Conservation (phyloP, 495 filamentous ascomycete genomes). For the Baudoinia panamericana region DNA sequence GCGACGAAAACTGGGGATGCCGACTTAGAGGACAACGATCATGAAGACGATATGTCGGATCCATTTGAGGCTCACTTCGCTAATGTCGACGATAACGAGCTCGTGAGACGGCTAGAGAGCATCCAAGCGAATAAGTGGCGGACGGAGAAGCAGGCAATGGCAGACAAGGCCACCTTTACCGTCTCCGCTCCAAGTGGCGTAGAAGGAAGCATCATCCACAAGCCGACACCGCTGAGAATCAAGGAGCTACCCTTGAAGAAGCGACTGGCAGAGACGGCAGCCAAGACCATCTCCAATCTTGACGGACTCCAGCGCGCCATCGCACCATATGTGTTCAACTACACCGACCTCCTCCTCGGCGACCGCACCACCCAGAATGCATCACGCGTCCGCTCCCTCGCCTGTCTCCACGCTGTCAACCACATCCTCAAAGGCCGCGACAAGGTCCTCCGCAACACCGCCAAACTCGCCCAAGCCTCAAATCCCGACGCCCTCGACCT, state of each 20-base stretch:
- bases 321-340: slow-evolving; percentile 54
- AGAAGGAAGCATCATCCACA: background rate
- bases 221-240: slow-evolving; percentile 9
- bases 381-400: slow-evolving; percentile 50
- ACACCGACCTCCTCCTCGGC: slow-evolving; percentile 69
- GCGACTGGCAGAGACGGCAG: slow-evolving; percentile 32
- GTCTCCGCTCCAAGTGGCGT: background rate
- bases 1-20: slow-evolving; percentile 29
- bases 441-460: slow-evolving; percentile 81
- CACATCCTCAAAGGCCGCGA: slow-evolving; percentile 91
- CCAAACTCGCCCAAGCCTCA: slow-evolving; percentile 44
- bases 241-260: slow-evolving; percentile 51
- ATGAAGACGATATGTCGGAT: slow-evolving; percentile 46
- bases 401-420: slow-evolving; percentile 76
- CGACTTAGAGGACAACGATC: slow-evolving; percentile 34
- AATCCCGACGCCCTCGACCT: slow-evolving; percentile 52
- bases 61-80: slow-evolving; percentile 74
- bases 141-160: slow-evolving; percentile 29
- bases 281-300: slow-evolving; percentile 30
- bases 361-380: slow-evolving; percentile 54
- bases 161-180: slow-evolving; percentile 5
- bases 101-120: slow-evolving; percentile 42
- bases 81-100: slow-evolving; percentile 41
- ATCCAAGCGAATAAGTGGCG: slow-evolving; percentile 46
- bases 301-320: slow-evolving; percentile 39